A percentile compares a stretch with the other conserved stretches of the same genome.
phyloP scores from a whole-genome alignment of 2,329 filamentous ascomycete genomes.

The Ceratocystis huliohia region DNA sequence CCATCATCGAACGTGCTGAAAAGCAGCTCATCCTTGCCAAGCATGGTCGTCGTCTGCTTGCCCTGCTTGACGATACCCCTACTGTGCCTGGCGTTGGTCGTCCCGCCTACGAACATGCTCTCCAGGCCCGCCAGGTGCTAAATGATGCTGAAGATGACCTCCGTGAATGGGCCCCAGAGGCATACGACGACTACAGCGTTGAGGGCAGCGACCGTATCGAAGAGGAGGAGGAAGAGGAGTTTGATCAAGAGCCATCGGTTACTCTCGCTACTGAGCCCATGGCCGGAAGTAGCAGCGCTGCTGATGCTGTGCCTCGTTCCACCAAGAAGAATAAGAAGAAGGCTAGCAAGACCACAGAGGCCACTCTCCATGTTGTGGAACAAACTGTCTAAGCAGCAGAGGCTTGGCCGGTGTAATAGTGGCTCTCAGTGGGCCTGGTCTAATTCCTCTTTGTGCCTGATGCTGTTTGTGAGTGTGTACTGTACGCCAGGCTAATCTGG shows the following conservation, averaged over 20 bases:
- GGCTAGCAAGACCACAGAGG: constrained; percentile 1
- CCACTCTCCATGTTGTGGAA: constrained; percentile 8
- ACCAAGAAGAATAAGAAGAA: constrained; percentile 17
- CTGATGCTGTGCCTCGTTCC: constrained; percentile 8
- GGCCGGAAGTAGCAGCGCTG: background rate
- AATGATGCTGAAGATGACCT: constrained; percentile 89
- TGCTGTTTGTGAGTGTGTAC: background rate
- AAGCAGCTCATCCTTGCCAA: constrained; percentile 92
- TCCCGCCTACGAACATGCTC: constrained; percentile 50
- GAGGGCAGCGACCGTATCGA: constrained; percentile 15
- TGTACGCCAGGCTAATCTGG: background rate
- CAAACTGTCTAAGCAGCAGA: constrained; percentile 10
- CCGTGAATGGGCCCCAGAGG: constrained; percentile 52
- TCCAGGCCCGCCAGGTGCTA: constrained; percentile 68
- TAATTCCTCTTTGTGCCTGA: background rate
- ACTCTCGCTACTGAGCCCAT: constrained; percentile 7
- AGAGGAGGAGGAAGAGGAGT: constrained; percentile 18
- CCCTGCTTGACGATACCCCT: constrained; percentile 77
- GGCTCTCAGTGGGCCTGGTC: background rate
- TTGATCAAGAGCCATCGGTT: constrained; percentile 12
- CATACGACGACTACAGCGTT: constrained; percentile 25
- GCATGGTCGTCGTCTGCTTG: constrained; percentile 73
- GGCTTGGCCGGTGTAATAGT: background rate
- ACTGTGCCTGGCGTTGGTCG: constrained; percentile 75
- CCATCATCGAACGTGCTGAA: constrained; percentile 88